A percentile compares a stretch with the other conserved stretches of the same genome.
Evolutionary conservation across 768 basidiomycete species (phyloP).

Genomic region (Trametes cingulata): DNA sequence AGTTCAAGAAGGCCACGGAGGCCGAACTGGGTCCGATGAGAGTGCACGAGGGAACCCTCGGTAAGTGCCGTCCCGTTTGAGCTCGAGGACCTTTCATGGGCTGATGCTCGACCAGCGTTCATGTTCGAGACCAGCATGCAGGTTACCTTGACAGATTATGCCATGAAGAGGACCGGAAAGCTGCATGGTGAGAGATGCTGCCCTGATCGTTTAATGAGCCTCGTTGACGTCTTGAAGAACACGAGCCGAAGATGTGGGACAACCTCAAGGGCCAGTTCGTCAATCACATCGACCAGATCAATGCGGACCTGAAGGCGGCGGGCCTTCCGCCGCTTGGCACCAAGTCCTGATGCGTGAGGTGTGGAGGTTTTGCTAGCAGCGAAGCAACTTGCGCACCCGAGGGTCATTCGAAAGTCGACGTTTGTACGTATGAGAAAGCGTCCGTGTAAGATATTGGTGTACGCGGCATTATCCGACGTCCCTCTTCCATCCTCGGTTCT

Average conservation of each 20-base stretch:
- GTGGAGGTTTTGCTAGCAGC: neutral
- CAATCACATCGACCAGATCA: constrained; percentile 57
- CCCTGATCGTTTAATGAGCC: neutral
- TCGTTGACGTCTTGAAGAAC: constrained; percentile 37
- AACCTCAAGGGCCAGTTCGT: constrained; percentile 57
- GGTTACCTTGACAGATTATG: constrained; percentile 64
- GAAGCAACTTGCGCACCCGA: no score
- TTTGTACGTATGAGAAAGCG: no score
- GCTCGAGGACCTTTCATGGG: no score
- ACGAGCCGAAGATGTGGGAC: constrained; percentile 71
- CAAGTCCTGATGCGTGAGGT: neutral
- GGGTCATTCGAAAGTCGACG: no score
- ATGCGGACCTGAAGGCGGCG: constrained; percentile 34
- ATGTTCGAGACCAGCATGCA: constrained; percentile 68
- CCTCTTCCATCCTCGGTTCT: no score
- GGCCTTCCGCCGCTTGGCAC: constrained; percentile 23
- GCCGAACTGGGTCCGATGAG: constrained; percentile 51
- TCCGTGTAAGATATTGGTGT: no score
- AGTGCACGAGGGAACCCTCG: constrained; percentile 53
- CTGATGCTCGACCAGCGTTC: constrained; percentile 40
- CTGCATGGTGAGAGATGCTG: constrained; percentile 47
- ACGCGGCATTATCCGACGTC: no score
- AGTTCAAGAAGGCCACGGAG: constrained; percentile 58
- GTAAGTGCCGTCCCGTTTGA: constrained; percentile 33
- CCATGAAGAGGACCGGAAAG: constrained; percentile 58